A percentile compares a stretch with the other conserved stretches of the same genome.
Evolutionary conservation across 805 yeast genomes (phyloP).

Genomic region (Lipomyces oligophaga): DNA sequence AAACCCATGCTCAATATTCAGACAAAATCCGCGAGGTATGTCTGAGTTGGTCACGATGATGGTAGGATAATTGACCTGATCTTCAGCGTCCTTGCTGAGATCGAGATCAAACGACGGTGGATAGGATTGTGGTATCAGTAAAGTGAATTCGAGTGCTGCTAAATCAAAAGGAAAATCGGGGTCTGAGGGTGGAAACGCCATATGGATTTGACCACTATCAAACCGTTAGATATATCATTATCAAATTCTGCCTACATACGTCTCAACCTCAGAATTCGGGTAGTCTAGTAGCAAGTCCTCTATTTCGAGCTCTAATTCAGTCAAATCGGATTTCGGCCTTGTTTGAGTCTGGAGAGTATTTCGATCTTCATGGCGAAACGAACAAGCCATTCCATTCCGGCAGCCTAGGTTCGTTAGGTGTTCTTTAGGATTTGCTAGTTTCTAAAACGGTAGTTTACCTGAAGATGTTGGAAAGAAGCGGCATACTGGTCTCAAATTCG

Average conservation of each 20-base stretch:
- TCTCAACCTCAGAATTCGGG: constrained; percentile 14
- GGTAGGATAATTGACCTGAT: constrained; percentile 42
- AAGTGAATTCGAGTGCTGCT: constrained; percentile 48
- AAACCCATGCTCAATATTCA: constrained; percentile 66
- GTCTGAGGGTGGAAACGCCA: constrained; percentile 50
- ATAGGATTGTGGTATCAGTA: constrained; percentile 54
- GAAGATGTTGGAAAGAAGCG: constrained; percentile 8
- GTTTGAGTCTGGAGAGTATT: background rate
- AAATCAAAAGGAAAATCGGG: constrained; percentile 72
- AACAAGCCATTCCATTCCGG: constrained; percentile 11
- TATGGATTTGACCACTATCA: constrained; percentile 6
- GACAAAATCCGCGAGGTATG: constrained; percentile 64
- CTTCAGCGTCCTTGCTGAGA: constrained; percentile 1
- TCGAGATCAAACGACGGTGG: constrained; percentile 38
- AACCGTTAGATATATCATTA: background rate
- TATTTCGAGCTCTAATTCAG: constrained; percentile 11
- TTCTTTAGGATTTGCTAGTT: no score
- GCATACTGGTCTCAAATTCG: constrained; percentile 9
- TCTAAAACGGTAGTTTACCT: background rate
- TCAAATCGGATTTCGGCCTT: background rate
- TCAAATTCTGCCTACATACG: constrained; percentile 1
- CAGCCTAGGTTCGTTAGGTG: constrained; percentile 29
- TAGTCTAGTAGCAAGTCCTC: background rate
- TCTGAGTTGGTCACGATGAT: constrained; percentile 60
- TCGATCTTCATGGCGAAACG: constrained; percentile 6